Evolutionary conservation across 164 flowering plant genomes (phyloP).

Genomic region (Aristolochia contorta): DNA sequence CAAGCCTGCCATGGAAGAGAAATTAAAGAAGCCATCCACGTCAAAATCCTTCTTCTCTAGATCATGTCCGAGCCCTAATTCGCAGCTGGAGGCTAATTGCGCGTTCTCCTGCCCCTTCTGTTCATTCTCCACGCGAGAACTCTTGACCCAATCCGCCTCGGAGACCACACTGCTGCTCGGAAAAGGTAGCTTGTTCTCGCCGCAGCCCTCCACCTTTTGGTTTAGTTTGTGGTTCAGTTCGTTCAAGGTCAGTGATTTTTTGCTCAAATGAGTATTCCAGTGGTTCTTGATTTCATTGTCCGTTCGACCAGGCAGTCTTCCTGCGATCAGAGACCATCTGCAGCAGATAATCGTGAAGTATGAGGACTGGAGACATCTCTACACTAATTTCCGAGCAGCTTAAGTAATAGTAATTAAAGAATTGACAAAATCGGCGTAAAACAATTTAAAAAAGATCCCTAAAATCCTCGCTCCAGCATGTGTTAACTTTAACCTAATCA

Average conservation of each 20-base stretch:
- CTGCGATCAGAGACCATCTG: conserved; percentile 18
- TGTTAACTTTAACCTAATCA: no score
- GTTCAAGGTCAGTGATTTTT: conserved; percentile 13
- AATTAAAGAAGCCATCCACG: conserved; percentile 4
- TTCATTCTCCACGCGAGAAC: neutral
- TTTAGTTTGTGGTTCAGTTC: conserved; percentile 15
- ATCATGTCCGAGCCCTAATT: neutral
- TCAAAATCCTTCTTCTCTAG: conserved; percentile 1
- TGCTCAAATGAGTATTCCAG: conserved; percentile 24
- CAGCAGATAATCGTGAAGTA: neutral
- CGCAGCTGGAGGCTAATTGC: neutral
- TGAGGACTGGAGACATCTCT: no score
- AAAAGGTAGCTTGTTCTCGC: neutral
- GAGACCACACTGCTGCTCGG: neutral
- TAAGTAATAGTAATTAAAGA: neutral
- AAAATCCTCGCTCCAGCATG: no score
- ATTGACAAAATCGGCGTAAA: no score
- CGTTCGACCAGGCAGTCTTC: conserved; percentile 16
- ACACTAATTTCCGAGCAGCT: neutral
- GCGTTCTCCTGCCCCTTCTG: neutral
- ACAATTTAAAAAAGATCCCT: no score
- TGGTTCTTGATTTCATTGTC: conserved; percentile 18
- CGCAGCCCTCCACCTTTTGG: neutral
- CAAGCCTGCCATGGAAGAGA: neutral
- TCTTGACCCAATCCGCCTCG: neutral